Evolutionary conservation across 2,329 filamentous ascomycete genomes (phyloP).

Genomic region (Colletotrichum sp.): DNA sequence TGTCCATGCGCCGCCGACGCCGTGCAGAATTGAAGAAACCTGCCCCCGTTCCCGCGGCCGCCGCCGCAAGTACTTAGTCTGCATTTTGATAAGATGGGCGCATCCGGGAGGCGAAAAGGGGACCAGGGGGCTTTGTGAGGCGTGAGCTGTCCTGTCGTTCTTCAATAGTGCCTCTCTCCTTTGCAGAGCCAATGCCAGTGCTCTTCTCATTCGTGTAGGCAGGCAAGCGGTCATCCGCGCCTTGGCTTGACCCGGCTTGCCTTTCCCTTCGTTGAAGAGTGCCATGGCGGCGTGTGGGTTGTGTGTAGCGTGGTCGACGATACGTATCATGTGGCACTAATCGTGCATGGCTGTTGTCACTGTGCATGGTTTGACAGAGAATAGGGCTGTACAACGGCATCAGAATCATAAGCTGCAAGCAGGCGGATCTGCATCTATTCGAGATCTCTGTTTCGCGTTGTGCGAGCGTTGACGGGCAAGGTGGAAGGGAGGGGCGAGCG

Average conservation of each 20-base stretch:
- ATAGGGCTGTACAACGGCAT: slow-evolving; percentile 19
- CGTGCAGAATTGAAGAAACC: background rate
- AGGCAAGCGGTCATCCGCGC: background rate
- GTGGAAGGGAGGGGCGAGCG: background rate
- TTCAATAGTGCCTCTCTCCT: background rate
- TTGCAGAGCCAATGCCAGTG: background rate
- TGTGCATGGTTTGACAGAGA: slow-evolving; percentile 12
- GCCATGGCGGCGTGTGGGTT: background rate
- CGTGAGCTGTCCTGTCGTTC: background rate
- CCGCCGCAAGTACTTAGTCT: background rate
- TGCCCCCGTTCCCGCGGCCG: background rate
- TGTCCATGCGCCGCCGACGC: background rate
- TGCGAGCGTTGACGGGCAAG: background rate
- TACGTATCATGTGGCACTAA: background rate
- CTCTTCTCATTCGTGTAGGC: background rate
- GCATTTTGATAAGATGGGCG: background rate
- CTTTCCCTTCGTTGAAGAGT: background rate
- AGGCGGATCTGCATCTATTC: slow-evolving; percentile 29
- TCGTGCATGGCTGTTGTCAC: slow-evolving; percentile 16
- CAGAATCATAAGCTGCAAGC: slow-evolving; percentile 18
- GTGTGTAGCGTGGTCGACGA: background rate
- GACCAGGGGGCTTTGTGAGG: background rate
- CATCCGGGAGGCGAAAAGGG: background rate
- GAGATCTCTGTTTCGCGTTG: slow-evolving; percentile 26
- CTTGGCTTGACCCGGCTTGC: background rate